Evolutionary conservation across 2,329 filamentous ascomycete genomes (phyloP).

Genomic region (Colletotrichum higginsianum): DNA sequence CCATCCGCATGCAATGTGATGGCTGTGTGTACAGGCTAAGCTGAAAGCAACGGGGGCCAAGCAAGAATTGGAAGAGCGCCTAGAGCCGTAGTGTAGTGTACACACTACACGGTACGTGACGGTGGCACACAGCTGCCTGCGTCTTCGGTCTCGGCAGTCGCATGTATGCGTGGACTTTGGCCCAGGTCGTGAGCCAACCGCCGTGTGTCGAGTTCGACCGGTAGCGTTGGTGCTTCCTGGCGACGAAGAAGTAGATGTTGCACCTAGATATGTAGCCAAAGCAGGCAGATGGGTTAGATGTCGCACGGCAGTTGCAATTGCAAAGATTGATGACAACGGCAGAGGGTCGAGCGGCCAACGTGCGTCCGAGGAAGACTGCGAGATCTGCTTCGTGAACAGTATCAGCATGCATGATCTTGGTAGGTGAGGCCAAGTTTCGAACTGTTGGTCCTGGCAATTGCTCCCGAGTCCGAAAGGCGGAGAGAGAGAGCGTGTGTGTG

Average conservation of each 20-base stretch:
- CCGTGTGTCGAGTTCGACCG: slow-evolving; percentile 10
- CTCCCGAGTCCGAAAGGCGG: not conserved
- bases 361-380: not conserved
- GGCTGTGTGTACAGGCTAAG: slow-evolving; percentile 2
- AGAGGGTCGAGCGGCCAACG: not conserved
- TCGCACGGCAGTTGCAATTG: slow-evolving; percentile 25
- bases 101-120: not conserved
- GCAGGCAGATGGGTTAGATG: not conserved
- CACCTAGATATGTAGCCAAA: too few relatives aligned
- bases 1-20: slow-evolving; percentile 30
- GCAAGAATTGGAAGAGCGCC: not conserved
- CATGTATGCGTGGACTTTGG: not conserved
- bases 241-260: not conserved
- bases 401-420: slow-evolving; percentile 40
- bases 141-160: slow-evolving; percentile 7
- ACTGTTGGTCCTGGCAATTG: not conserved
- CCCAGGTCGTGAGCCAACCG: not conserved
- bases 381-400: slow-evolving; percentile 34
- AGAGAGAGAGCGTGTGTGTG: not conserved
- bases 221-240: slow-evolving; percentile 8
- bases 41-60: slow-evolving; percentile 22
- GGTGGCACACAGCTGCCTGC: slow-evolving; percentile 20
- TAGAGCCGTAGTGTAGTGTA: not conserved
- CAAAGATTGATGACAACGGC: slow-evolving; percentile 10
- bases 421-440: slow-evolving; percentile 22